Conservation (phyloP, 169 alveolate species). For the Plasmodium gaboni region DNA sequence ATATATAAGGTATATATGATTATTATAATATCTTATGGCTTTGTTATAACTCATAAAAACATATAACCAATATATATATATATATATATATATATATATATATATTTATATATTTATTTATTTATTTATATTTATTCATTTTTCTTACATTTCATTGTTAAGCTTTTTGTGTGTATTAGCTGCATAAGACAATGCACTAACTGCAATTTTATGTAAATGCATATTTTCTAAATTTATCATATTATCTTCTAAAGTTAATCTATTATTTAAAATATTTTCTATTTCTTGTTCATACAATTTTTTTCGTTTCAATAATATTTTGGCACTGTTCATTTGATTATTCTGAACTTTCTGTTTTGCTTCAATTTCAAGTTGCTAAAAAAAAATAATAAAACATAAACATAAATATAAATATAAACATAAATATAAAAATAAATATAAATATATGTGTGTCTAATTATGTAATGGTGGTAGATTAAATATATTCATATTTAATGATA, state of each 20-base stretch:
- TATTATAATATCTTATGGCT: no score
- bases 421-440: neutral
- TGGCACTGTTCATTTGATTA: conserved; percentile 78
- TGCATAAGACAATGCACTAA: conserved; percentile 79
- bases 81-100: conserved; percentile 1
- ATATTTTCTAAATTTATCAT: conserved; percentile 85
- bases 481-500: no score
- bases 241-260: conserved; percentile 84
- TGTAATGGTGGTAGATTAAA: no score
- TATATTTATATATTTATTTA: neutral
- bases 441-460: no score
- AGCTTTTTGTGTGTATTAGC: conserved; percentile 73
- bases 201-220: conserved; percentile 84
- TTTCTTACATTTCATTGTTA: conserved; percentile 63
- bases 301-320: conserved; percentile 81
- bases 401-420: neutral
- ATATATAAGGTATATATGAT: no score
- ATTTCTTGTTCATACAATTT: conserved; percentile 83
- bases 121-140: neutral
- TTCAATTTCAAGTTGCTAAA: conserved; percentile 72
- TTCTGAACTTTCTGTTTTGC: conserved; percentile 73
- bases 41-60: neutral
- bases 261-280: conserved; percentile 76
- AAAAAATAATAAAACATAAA: neutral
- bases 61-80: neutral